Percentiles rank a stretch among this genome's conserved stretches.
These are phyloP conservation scores for Hypomontagnella submonticulosa DNA, from an alignment of 495 filamentous ascomycete genomes.

Conservation along the genomic window DNA sequence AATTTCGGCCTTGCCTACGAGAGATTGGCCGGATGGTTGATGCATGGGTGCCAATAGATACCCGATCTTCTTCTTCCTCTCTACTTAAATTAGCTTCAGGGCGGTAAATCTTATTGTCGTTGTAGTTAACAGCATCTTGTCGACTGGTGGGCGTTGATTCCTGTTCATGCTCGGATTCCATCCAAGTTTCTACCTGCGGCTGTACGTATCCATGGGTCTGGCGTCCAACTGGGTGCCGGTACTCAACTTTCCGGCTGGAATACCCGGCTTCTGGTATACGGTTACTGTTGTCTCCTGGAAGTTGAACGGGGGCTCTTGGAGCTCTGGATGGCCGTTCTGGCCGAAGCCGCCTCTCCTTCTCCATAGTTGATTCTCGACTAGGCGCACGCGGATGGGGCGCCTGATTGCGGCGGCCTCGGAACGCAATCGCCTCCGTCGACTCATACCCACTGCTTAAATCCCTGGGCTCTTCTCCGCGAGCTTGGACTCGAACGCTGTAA, in stretches of 20 bases:
- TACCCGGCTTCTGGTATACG: slow-evolving; percentile 11
- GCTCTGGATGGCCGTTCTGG: slow-evolving; percentile 26
- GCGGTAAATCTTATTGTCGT: not conserved
- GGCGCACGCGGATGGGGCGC: slow-evolving; percentile 10
- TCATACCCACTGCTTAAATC: slow-evolving; percentile 24
- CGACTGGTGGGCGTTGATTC: slow-evolving; percentile 4
- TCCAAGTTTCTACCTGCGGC: slow-evolving; percentile 20
- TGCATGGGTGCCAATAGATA: slow-evolving; percentile 41
- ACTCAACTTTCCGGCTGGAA: slow-evolving; percentile 6
- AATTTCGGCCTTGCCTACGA: slow-evolving; percentile 27
- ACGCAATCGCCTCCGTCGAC: slow-evolving; percentile 17
- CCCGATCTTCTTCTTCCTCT: slow-evolving; percentile 37
- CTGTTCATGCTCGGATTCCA: slow-evolving; percentile 10
- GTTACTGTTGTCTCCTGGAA: slow-evolving; percentile 5
- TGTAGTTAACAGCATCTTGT: not conserved
- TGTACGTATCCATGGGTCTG: slow-evolving; percentile 30
- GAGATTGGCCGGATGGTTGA: slow-evolving; percentile 44
- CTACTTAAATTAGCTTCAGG: slow-evolving; percentile 5
- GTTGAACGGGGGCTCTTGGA: slow-evolving; percentile 21
- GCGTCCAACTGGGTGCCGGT: slow-evolving; percentile 1
- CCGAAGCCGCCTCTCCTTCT: slow-evolving; percentile 39
- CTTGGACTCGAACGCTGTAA: slow-evolving; percentile 27
- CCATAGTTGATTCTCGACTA: slow-evolving; percentile 26
- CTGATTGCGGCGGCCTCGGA: slow-evolving; percentile 33
- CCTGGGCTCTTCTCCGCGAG: slow-evolving; percentile 28